Conservation (phyloP, 2,329 filamentous ascomycete genomes). For the Venturia oleaginea region DNA sequence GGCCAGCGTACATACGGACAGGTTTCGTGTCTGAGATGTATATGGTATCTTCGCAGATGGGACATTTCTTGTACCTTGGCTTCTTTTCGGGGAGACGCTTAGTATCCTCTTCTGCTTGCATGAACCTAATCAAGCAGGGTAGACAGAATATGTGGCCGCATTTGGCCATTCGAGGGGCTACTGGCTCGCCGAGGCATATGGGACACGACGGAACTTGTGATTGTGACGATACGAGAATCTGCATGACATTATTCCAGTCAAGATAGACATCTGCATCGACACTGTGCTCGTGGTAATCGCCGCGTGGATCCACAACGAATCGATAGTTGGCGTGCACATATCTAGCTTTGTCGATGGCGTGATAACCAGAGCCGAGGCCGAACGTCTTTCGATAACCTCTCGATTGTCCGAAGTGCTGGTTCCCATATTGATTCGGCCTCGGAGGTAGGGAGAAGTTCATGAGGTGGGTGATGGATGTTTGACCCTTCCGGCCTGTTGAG, state of each 20-base stretch:
- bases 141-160: conserved; percentile 97
- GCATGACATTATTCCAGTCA: conserved; percentile 83
- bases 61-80: conserved; percentile 85
- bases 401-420: conserved; percentile 41
- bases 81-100: conserved; percentile 55
- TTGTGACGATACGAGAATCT: conserved; percentile 81
- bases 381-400: conserved; percentile 55
- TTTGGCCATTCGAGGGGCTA: conserved; percentile 91
- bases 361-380: conserved; percentile 81
- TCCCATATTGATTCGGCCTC: conserved; percentile 54
- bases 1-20: conserved; percentile 82
- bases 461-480: conserved; percentile 93
- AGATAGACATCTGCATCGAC: conserved; percentile 80
- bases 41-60: conserved; percentile 90
- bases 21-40: conserved; percentile 84
- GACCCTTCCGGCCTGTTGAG: conserved; percentile 67
- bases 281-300: conserved; percentile 70
- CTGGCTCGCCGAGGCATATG: conserved; percentile 86
- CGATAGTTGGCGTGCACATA: conserved; percentile 94
- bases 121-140: conserved; percentile 86
- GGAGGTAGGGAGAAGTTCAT: conserved; percentile 83
- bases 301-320: conserved; percentile 81
- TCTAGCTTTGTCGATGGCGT: conserved; percentile 82
- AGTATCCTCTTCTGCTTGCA: conserved; percentile 70
- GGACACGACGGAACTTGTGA: conserved; percentile 86